Evolutionary conservation across 2,329 filamentous ascomycete genomes (phyloP).

Genomic region (Venturia carpophila): DNA sequence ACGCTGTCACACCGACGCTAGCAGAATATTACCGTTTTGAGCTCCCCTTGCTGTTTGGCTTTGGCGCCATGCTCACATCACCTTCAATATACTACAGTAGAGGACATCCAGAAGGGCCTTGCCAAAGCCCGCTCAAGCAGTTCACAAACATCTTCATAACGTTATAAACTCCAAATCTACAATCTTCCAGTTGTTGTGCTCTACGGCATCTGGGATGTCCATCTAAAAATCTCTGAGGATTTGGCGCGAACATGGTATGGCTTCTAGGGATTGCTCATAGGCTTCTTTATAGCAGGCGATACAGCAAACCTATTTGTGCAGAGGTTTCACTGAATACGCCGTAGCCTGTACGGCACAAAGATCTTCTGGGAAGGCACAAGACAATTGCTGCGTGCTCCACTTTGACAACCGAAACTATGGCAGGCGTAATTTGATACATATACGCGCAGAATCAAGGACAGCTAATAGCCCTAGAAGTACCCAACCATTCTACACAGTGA

Average conservation of each 20-base stretch:
- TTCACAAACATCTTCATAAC: neutral
- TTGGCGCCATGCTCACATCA: neutral
- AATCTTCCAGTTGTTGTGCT: neutral
- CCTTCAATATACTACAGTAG: neutral
- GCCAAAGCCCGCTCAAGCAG: neutral
- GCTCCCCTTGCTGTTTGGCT: neutral
- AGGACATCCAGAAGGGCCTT: too few species aligned
- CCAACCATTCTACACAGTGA: too few species aligned
- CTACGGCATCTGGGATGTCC: neutral
- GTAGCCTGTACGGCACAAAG: neutral
- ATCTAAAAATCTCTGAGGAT: neutral
- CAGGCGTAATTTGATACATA: too few species aligned
- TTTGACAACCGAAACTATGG: neutral
- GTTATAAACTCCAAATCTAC: neutral
- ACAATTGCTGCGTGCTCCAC: neutral
- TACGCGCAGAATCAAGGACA: too few species aligned
- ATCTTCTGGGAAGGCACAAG: neutral
- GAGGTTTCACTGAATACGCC: neutral
- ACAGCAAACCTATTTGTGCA: neutral
- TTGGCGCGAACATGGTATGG: neutral
- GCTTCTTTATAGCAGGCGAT: neutral
- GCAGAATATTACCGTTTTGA: neutral
- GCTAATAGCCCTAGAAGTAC: too few species aligned
- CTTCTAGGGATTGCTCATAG: neutral
- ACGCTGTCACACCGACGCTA: neutral